A percentile compares a stretch with the other conserved stretches of the same genome.
These are phyloP conservation scores for Piper longum DNA, from an alignment of 164 flowering plant species.

Conservation along the genomic window DNA sequence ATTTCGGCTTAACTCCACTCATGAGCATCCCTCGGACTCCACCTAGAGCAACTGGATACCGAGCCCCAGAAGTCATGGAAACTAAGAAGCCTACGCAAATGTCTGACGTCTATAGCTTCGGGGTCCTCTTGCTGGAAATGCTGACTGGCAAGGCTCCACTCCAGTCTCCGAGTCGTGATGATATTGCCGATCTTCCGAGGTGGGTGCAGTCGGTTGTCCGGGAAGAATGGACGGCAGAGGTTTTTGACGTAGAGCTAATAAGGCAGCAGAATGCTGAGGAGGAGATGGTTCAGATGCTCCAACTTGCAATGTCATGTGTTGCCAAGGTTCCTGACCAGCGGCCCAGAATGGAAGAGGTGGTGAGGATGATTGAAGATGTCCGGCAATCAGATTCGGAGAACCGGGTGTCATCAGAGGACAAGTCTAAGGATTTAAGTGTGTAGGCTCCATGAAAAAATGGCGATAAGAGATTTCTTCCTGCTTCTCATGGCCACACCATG, in stretches of 20 bases:
- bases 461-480: too few relatives aligned
- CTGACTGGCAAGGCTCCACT: conserved; percentile 79
- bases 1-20: conserved; percentile 67
- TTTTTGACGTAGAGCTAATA: conserved; percentile 70
- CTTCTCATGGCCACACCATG: too few relatives aligned
- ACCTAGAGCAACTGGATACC: conserved; percentile 52
- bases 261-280: conserved; percentile 56
- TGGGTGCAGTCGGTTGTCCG: conserved; percentile 80
- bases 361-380: conserved; percentile 23
- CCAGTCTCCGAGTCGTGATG: conserved; percentile 56
- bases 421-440: conserved; percentile 19
- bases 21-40: conserved; percentile 55
- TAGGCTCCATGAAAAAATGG: conserved; percentile 22
- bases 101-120: conserved; percentile 86
- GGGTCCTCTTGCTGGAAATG: conserved; percentile 73
- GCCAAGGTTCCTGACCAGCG: conserved; percentile 19
- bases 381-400: conserved; percentile 23
- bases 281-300: conserved; percentile 80
- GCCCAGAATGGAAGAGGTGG: conserved; percentile 25
- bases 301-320: conserved; percentile 61
- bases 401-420: conserved; percentile 22
- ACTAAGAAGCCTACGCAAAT: conserved; percentile 65
- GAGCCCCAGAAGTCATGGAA: conserved; percentile 83
- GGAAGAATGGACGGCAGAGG: conserved; percentile 87
- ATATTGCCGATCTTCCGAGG: conserved; percentile 76